Conservation (phyloP, 2,329 filamentous ascomycete species). For the Fusarium sp. region DNA sequence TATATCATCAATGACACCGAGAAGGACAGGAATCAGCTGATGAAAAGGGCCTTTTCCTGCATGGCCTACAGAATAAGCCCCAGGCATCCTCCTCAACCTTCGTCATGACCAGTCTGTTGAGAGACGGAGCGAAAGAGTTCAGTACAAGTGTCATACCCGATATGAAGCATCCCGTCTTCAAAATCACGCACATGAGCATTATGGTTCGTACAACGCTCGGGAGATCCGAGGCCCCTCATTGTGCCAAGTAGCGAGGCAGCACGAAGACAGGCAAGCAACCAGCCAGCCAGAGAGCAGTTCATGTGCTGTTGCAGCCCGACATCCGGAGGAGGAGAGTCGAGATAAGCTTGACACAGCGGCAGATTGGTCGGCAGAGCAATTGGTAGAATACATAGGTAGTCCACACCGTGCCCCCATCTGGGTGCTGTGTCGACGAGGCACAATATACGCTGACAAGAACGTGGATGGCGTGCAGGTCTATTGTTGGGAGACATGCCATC, state of each 20-base stretch:
- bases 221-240: constrained; percentile 34
- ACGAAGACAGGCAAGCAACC: constrained; percentile 17
- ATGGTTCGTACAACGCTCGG: constrained; percentile 27
- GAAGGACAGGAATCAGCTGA: neutral
- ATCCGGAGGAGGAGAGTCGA: constrained; percentile 31
- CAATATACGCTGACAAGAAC: constrained; percentile 23
- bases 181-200: constrained; percentile 18
- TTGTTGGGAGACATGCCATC: constrained; percentile 5
- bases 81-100: neutral
- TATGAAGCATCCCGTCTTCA: constrained; percentile 5
- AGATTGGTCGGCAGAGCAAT: constrained; percentile 14
- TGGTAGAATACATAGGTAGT: constrained; percentile 3
- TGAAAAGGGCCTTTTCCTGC: neutral
- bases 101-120: neutral
- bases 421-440: neutral
- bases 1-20: neutral
- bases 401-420: neutral
- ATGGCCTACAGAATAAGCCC: neutral
- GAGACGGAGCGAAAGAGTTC: neutral
- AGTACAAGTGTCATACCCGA: constrained; percentile 18
- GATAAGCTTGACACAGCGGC: constrained; percentile 35
- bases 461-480: constrained; percentile 16
- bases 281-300: constrained; percentile 31
- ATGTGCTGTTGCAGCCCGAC: constrained; percentile 35
- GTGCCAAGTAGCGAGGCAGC: constrained; percentile 37